Evolutionary conservation across 78 protist genomes (phyloP).

Genomic region (Chrysochromulina parva): DNA sequence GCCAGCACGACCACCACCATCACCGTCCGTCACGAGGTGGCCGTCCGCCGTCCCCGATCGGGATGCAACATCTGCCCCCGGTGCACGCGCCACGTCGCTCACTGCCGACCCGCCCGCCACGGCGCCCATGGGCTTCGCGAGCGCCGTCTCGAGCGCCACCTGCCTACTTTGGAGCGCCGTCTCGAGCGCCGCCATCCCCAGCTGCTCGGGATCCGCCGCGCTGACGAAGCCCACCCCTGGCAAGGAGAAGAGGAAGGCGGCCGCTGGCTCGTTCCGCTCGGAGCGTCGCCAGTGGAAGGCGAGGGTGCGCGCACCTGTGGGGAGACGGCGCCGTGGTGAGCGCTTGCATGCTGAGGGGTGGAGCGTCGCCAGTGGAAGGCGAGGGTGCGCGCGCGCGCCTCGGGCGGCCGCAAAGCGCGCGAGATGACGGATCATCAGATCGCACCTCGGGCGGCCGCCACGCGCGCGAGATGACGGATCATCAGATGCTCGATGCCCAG

Average conservation of each 20-base stretch:
- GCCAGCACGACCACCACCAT: no score
- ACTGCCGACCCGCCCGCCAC: not conserved
- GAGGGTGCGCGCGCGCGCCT: not conserved
- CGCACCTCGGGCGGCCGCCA: not conserved
- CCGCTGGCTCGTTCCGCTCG: slow-evolving; percentile 14
- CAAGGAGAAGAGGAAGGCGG: not conserved
- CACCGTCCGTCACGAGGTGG: no score
- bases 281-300: not conserved
- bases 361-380: no score
- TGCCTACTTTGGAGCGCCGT: not conserved
- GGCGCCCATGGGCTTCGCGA: not conserved
- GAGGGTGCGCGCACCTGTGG: not conserved
- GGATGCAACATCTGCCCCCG: not conserved
- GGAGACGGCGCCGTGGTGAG: no score
- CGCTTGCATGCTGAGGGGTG: no score
- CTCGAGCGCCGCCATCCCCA: not conserved
- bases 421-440: no score
- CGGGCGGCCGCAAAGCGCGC: not conserved
- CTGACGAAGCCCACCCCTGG: not conserved
- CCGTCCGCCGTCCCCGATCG: not conserved
- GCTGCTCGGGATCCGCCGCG: not conserved
- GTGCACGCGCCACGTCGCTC: not conserved
- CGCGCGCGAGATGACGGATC: not conserved
- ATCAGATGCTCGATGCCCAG: slow-evolving; percentile 6
- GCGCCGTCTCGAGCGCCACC: not conserved